Evolutionary conservation across 2,329 filamentous ascomycete species (phyloP), one percentile per base, ranked within the genome.

Genomic region (Verticillium klebahnii): DNA sequence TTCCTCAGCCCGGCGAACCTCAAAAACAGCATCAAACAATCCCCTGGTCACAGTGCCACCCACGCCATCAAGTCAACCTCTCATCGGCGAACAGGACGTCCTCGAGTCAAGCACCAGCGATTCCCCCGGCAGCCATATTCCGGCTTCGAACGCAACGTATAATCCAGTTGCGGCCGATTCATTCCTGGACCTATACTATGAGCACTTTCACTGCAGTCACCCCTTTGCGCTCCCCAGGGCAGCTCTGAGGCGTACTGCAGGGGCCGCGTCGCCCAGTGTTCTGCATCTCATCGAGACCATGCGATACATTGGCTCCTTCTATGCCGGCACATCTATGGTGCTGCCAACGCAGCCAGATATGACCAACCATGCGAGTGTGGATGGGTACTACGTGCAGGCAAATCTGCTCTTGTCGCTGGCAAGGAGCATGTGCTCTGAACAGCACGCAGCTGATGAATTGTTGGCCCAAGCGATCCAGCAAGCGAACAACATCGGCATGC

Each of bases 401-500:
- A 67, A 71, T 11, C 31, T 57, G 55, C 55, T 57, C 17, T 23
- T 37, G 32, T 57, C 55, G 32, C n/a, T 57, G n/a, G 55, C 55
- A n/a, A 57, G 32, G 31, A 57, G 55, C 55, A 57, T 57, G 55
- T 57, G 55, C 55, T 57, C 55, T 23, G 55, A 57, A 19, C 55
- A 57, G 17, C 0, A 57, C 55, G 31, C 32, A 37, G 55, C 55
- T 3, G 55, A 57, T 3, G 55, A 57, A 12, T 11, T 57, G 29
- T 15, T 57, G 14, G 39, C 0, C 64, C 75, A 36, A 69, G 78
- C 59, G 74, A 80, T 12, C 74, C 77, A 17, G 88, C 88, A 0
- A 81, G 85, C 14, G 76, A 82, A 4, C 66, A 87, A 86, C 0
- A 73, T 89, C 2, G 79, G 85, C 6, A 71, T 91, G 3, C 82